These are phyloP conservation scores for Aristolochia contorta DNA, from an alignment of 164 flowering plant species.

Conservation along the genomic window DNA sequence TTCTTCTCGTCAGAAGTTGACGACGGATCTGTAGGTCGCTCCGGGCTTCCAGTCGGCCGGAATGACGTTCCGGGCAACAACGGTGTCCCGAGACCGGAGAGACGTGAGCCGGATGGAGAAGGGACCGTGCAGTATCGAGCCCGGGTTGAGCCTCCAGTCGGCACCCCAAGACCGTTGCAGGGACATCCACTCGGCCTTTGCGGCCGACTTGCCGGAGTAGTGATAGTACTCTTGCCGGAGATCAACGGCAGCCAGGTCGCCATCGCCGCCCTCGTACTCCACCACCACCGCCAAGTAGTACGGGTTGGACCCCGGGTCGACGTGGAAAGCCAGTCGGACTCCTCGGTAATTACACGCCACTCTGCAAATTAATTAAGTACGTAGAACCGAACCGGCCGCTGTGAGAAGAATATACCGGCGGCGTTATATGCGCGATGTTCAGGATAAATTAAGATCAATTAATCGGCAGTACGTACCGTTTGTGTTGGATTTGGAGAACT, in stretches of 20 bases:
- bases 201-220: no score
- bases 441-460: no score
- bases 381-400: not conserved
- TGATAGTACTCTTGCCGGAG: slow-evolving; percentile 14
- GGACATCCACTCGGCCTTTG: slow-evolving; percentile 16
- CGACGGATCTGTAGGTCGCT: slow-evolving; percentile 40
- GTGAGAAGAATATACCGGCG: no score
- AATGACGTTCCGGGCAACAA: slow-evolving; percentile 51
- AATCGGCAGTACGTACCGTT: no score
- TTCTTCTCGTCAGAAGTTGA: slow-evolving; percentile 21
- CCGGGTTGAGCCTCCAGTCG: slow-evolving; percentile 44
- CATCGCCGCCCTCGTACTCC: slow-evolving; percentile 43
- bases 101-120: slow-evolving; percentile 39
- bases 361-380: not conserved
- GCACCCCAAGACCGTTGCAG: slow-evolving; percentile 58
- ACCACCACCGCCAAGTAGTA: slow-evolving; percentile 35
- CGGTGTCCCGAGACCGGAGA: slow-evolving; percentile 20
- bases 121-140: slow-evolving; percentile 29
- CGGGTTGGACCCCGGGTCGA: slow-evolving; percentile 44
- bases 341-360: slow-evolving; percentile 35
- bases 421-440: no score
- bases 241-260: slow-evolving; percentile 38
- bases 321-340: slow-evolving; percentile 28
- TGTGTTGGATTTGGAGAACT: slow-evolving; percentile 28
- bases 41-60: slow-evolving; percentile 60